Conservation (phyloP, 2,329 filamentous ascomycete genomes). For the Colletotrichum tabaci region DNA sequence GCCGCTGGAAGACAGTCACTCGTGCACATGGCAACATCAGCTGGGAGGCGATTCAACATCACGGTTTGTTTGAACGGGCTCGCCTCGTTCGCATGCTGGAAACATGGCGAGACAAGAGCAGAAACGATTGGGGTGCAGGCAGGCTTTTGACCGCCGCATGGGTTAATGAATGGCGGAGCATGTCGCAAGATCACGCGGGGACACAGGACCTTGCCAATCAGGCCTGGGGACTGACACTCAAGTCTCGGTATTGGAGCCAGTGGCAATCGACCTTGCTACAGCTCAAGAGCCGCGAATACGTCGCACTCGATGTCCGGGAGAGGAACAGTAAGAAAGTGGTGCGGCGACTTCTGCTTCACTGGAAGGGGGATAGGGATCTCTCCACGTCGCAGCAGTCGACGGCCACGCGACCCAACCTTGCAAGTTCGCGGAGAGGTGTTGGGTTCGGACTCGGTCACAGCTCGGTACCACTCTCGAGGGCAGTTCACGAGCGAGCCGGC, state of each 20-base stretch:
- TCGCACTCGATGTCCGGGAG: conserved; percentile 39
- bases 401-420: conserved; percentile 23
- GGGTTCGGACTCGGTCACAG: conserved; percentile 4
- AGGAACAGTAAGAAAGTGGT: conserved; percentile 39
- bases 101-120: conserved; percentile 34
- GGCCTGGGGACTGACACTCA: conserved; percentile 28
- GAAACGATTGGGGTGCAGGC: conserved; percentile 4
- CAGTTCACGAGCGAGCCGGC: conserved; percentile 18
- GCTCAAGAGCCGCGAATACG: conserved; percentile 40
- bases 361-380: conserved; percentile 27
- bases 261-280: conserved; percentile 42
- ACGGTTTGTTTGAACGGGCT: neutral
- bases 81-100: conserved; percentile 19
- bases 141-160: conserved; percentile 37
- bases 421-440: conserved; percentile 19
- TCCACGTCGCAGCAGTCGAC: conserved; percentile 11
- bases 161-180: conserved; percentile 41
- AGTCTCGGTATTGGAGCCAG: conserved; percentile 40
- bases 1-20: conserved; percentile 32
- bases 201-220: conserved; percentile 8
- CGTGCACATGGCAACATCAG: conserved; percentile 21
- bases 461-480: conserved; percentile 33
- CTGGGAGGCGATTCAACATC: conserved; percentile 21
- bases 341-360: conserved; percentile 34
- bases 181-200: conserved; percentile 19